phyloP scores from a whole-genome alignment of 225 moss, liverwort and hornwort genomes.

The Marchantia polymorpha region DNA sequence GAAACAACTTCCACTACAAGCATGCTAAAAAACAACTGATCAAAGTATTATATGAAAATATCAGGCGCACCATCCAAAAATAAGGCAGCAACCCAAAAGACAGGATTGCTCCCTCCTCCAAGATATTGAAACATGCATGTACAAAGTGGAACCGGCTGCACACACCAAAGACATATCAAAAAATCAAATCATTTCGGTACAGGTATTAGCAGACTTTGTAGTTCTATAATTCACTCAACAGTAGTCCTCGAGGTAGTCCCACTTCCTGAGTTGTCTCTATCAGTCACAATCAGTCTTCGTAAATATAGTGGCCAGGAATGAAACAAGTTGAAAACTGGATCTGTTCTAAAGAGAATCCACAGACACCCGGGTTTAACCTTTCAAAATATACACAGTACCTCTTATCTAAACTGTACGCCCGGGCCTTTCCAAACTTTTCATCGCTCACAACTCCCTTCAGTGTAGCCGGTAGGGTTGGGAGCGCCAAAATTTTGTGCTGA shows the following conservation, averaged over 20 bases:
- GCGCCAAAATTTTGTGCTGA: constrained; percentile 74
- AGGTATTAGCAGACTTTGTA: neutral
- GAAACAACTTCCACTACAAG: neutral
- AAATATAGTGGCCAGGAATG: neutral
- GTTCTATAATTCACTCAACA: too few species aligned
- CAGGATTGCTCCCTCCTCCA: constrained; percentile 76
- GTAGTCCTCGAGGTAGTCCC: too few species aligned
- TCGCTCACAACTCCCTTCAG: constrained; percentile 82
- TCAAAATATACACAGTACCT: constrained; percentile 37
- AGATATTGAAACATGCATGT: constrained; percentile 78
- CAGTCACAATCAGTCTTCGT: neutral
- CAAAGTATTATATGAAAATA: neutral
- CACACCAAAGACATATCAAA: neutral
- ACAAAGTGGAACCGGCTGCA: constrained; percentile 81
- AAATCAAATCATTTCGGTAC: neutral
- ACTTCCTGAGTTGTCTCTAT: too few species aligned
- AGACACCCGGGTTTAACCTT: neutral
- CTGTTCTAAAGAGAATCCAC: too few species aligned
- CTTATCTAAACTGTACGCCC: constrained; percentile 89
- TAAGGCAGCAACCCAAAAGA: constrained; percentile 71
- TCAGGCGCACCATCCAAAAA: constrained; percentile 61
- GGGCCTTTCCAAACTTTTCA: constrained; percentile 91
- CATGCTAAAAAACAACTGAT: neutral
- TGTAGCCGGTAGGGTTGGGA: constrained; percentile 63
- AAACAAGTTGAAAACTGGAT: too few species aligned